Evolutionary conservation across 164 flowering plant genomes (phyloP), one percentile per base, ranked within the genome.

Genomic region (Macadamia integrifolia): DNA sequence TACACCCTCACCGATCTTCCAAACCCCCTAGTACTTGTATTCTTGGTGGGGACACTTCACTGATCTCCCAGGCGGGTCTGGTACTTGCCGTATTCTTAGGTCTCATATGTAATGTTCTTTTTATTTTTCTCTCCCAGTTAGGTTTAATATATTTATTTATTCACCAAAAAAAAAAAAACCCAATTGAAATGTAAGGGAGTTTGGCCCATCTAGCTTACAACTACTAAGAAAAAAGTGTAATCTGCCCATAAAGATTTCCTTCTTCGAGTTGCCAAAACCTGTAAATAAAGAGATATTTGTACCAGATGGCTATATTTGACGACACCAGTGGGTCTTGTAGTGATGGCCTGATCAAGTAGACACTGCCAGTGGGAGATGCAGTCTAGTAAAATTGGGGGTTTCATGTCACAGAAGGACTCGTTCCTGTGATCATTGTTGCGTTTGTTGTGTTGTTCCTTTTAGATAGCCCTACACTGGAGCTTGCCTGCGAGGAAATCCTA

Each of bases 401-500:
- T 89, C 90, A 87, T 84, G 67, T 87, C 88, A 3, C 75, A 62
- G 4, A 84, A 77, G 0, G 79, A 81, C 42, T 77, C 82, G 6
- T 31, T 43, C 18, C 17, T 49, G 31, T 6, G 30, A 6, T 13
- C 44, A 15, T 0, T 12, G 23, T 59, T 1, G 48, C 2, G 1
- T 42, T 40, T 55, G 71, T 58, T 15, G 6, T 12, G 13, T 60
- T 29, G 66, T 60, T 63, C 42, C 56, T 63, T 35, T 32, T 65
- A 15, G 12, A 58, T 52, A 23, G 58, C 28, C 1, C 64, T 40
- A 13, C 73, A 63, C 49, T 83, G 94, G 15, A 89, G 75, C 74
- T 91, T 91, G 23, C 92, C 95, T 9, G 76, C 69, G n/a, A 91
- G 77, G 56, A 83, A 80, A 65, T 90, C 90, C 50, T 90, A 85